Evolutionary conservation across 306 rosid species (phyloP), one percentile per base, ranked within the genome.

Genomic region (Malus sylvestris): DNA sequence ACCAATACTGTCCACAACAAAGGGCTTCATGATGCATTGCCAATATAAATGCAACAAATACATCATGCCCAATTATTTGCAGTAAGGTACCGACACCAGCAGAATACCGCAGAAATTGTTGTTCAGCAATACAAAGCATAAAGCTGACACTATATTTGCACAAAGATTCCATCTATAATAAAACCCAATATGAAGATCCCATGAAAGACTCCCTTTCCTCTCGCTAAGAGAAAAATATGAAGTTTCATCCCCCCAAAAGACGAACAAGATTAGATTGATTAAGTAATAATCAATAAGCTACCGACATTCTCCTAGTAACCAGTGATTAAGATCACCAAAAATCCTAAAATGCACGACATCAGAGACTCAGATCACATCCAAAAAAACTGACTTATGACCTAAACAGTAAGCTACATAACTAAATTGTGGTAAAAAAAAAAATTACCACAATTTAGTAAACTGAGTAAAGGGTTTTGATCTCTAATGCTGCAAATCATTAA

Each of bases 291-390:
- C 1, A 52, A 55, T 6, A 55, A 3, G 18, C 25, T 13, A 10
- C 27, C 13, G 27, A 19, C 58, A 29, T 49, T 68, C 33, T 25
- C 40, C 45, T 30, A 15, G 18, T 25, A 29, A 29, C 16, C 27
- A 67, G 4, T 67, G 51, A 20, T 38, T 35, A 19, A 20, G 30
- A 35, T 33, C 49, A 53, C 16, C 14, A 40, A 52, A 53, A 27
- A 0, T 23, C 16, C 3, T 6, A 49, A 23, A 27, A 61, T 74
- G 76, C 68, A 75, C 59, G 15, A 42, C 68, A 38, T 49, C 40
- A 15, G 4, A 57, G 32, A 29, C 72, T 71, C 75, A 64, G 80
- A 81, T 81, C 80, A 42, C n/a, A 63, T 29, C 35, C 49, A 63
- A 18, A 30, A 30, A 7, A 0, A 63, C 15, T 45, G 63, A 58